Percentiles rank a stretch among this genome's conserved stretches.
Evolutionary conservation across 2,329 filamentous ascomycete species (phyloP).

Genomic region (Aspergillus glaucus): DNA sequence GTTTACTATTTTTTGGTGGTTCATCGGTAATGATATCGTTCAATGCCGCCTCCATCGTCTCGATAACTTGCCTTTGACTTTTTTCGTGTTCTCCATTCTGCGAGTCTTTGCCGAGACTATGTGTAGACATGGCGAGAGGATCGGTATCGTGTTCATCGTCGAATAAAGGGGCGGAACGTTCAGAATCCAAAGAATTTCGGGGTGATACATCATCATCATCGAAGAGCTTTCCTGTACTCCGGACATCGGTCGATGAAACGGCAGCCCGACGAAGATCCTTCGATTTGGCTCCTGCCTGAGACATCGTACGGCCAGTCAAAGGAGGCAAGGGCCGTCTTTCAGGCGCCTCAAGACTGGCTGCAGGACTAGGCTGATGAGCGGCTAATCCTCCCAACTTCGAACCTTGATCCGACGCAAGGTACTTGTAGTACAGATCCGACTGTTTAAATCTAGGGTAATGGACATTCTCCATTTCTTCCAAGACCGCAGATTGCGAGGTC

Average conservation of each 20-base stretch:
- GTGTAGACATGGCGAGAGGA: conserved; percentile 66
- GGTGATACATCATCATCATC: conserved; percentile 39
- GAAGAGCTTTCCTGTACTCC: conserved; percentile 40
- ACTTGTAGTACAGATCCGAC: conserved; percentile 94
- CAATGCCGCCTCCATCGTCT: conserved; percentile 86
- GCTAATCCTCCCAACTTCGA: conserved; percentile 16
- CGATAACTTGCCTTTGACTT: conserved; percentile 71
- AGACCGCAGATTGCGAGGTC: conserved; percentile 70
- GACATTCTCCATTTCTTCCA: conserved; percentile 75
- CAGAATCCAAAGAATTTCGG: conserved; percentile 67
- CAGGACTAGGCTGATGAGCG: conserved; percentile 11
- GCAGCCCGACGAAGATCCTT: conserved; percentile 55
- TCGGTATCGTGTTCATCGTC: conserved; percentile 72
- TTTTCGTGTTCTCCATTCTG: conserved; percentile 46
- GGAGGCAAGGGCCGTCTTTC: conserved; percentile 37
- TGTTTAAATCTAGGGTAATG: conserved; percentile 83
- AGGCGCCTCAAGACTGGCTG: conserved; percentile 21
- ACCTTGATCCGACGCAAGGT: conserved; percentile 76
- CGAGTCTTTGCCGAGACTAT: conserved; percentile 72
- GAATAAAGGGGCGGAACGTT: conserved; percentile 57
- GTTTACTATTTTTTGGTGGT: conserved; percentile 38
- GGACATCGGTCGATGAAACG: conserved; percentile 56
- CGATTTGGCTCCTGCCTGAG: conserved; percentile 38
- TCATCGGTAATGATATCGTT: conserved; percentile 87
- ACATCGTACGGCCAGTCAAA: conserved; percentile 43